Base-by-base conservation (phyloP, 1,139 yeast genomes). In the Meyerozyma carpophila region DNA sequence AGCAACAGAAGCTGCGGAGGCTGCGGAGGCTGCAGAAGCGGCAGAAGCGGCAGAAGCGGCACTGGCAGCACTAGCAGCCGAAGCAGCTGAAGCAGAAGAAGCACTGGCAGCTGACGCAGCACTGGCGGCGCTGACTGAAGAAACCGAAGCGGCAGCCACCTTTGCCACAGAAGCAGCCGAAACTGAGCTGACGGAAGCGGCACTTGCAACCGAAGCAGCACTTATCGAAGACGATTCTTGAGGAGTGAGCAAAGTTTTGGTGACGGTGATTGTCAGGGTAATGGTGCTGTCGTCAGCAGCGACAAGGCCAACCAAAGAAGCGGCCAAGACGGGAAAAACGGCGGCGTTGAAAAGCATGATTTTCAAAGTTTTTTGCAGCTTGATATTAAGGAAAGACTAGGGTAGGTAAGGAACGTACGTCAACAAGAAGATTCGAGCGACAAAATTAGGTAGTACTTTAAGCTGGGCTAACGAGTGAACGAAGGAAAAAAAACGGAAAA, bases 161-260 rank as follows among this genome's bases (percentile, higher is more conserved):
- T 43, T 29, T 14, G 49, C 42, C 11, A 44, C 49, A 18, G 55
- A 51, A 10, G 59, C 54, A 11, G 51, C 56, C 14, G 56, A 44
- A 25, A 58, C 53, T 48, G 54, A 39, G 47, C 45, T 40, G 10
- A 62, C 59, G 28, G 52, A 46, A 9, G 63, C 58, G 18, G 55
- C 51, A 1, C 65, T 55, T 7, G 41, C 42, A 2, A 36, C 41
- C n/a, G 41, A 36, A 9, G 38, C 37, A 3, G 50, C 55, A 40
- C 55, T 47, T 10, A 65, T 40, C 41, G 70, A 61, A 41, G 63
- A 53, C 25, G 67, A 68, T 54, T 70, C 71, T 51, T 63, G 61
- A 37, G 75, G 76, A 42, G 73, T 64, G 59, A 67, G 68, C 49
- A 70, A 53, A 32, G 77, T 72, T 44, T 59, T 62, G 51, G 77